Conservation (phyloP, 139 green algal species). For the Tetraselmis chui region DNA sequence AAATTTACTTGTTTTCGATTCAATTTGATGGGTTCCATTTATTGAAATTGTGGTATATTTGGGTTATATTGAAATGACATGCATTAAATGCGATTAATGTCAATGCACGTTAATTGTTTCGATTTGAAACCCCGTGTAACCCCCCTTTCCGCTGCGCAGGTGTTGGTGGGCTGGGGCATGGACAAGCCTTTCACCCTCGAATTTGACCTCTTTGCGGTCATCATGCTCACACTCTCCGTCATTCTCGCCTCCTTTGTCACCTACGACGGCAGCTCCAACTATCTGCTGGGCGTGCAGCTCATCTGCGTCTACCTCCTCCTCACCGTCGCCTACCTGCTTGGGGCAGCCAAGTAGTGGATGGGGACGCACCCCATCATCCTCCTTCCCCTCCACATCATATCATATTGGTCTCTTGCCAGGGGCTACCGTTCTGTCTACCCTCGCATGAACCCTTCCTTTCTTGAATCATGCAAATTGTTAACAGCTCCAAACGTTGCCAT, state of each 20-base stretch:
- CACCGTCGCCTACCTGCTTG: constrained; percentile 25
- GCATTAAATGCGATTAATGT: too few relatives aligned
- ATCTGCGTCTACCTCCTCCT: constrained; percentile 52
- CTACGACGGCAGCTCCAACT: constrained; percentile 60
- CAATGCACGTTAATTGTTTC: neutral
- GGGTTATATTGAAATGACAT: too few relatives aligned
- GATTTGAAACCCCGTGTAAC: neutral
- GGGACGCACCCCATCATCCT: too few relatives aligned
- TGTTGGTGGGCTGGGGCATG: constrained; percentile 67
- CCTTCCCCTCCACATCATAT: too few relatives aligned
- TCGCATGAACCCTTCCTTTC: too few relatives aligned
- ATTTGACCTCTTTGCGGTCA: constrained; percentile 52
- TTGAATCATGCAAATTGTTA: too few relatives aligned
- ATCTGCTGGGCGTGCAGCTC: constrained; percentile 69
- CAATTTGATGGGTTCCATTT: too few relatives aligned
- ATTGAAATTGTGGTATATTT: too few relatives aligned
- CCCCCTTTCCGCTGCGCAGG: neutral
- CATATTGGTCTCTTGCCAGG: too few relatives aligned
- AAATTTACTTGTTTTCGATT: neutral
- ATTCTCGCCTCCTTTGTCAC: constrained; percentile 75
- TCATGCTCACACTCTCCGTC: constrained; percentile 44
- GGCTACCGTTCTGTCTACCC: too few relatives aligned
- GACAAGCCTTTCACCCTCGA: constrained; percentile 61
- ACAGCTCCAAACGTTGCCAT: too few relatives aligned
- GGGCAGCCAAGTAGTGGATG: neutral